A percentile compares a stretch with the other conserved stretches of the same genome.
Conservation (phyloP, 345 rosid genomes). For the Syzygium jambos region DNA sequence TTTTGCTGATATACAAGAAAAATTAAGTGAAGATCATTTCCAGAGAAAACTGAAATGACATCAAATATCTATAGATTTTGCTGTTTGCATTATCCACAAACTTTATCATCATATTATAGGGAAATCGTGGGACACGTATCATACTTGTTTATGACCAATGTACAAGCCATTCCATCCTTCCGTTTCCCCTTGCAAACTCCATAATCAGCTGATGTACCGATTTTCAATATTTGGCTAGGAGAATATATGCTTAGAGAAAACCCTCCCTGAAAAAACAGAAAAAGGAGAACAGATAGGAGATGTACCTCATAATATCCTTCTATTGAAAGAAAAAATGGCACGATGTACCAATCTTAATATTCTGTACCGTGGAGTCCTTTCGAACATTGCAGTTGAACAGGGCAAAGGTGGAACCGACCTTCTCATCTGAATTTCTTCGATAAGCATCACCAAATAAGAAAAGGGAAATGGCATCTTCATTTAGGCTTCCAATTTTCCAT, state of each 20-base stretch:
- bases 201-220: conserved; percentile 77
- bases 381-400: conserved; percentile 64
- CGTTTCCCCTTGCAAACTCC: conserved; percentile 80
- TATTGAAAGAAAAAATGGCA: background rate
- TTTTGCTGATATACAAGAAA: background rate
- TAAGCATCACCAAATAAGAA: conserved; percentile 92
- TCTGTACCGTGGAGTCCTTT: conserved; percentile 44
- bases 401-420: conserved; percentile 70
- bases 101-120: background rate
- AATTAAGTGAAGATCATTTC: background rate
- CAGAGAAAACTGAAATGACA: background rate
- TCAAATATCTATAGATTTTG: background rate
- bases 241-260: conserved; percentile 67
- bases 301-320: background rate
- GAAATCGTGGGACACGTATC: background rate
- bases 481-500: conserved; percentile 69
- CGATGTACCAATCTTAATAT: background rate
- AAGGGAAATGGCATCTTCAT: conserved; percentile 50
- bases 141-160: conserved; percentile 64
- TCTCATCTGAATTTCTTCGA: conserved; percentile 39
- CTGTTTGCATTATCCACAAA: background rate
- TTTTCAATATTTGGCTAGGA: conserved; percentile 57
- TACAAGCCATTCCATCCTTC: conserved; percentile 73
- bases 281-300: background rate
- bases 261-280: conserved; percentile 44